A percentile compares a stretch with the other conserved stretches of the same genome.
phyloP scores from a whole-genome alignment of 257 asterid species.

The Asclepias syriaca region DNA sequence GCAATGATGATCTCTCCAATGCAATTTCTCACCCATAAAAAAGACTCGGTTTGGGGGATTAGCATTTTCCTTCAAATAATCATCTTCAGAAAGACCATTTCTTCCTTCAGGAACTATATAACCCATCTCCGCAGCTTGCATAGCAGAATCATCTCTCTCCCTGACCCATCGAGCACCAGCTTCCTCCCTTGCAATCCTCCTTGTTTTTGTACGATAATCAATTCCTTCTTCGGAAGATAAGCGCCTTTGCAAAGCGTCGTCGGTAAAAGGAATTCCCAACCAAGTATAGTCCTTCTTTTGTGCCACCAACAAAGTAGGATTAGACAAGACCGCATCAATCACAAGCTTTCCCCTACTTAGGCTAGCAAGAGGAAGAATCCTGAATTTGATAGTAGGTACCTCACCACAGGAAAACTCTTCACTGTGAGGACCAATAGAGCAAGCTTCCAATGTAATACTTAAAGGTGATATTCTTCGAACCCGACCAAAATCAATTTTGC shows the following conservation, averaged over 20 bases:
- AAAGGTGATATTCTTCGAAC: conserved; percentile 86
- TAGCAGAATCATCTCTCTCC: conserved; percentile 82
- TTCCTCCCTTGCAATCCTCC: conserved; percentile 87
- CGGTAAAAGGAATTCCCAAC: conserved; percentile 87
- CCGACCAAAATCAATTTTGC: conserved; percentile 86
- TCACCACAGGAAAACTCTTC: conserved; percentile 95
- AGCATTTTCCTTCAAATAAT: conserved; percentile 41
- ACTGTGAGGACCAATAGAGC: conserved; percentile 81
- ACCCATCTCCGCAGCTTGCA: conserved; percentile 71
- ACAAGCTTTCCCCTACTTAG: conserved; percentile 87
- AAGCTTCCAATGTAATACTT: conserved; percentile 88
- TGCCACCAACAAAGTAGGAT: conserved; percentile 71
- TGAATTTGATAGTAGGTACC: conserved; percentile 70
- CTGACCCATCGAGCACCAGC: conserved; percentile 59
- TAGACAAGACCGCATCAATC: conserved; percentile 72
- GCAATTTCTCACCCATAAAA: conserved; percentile 68
- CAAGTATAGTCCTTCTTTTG: conserved; percentile 83
- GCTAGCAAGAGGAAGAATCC: conserved; percentile 88
- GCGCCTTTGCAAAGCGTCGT: conserved; percentile 56
- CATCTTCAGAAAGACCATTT: conserved; percentile 43
- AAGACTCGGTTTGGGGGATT: conserved; percentile 43
- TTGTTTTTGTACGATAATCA: conserved; percentile 74
- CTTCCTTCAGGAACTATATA: conserved; percentile 54
- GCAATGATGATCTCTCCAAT: conserved; percentile 95
- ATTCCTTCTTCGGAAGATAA: conserved; percentile 87